Conservation (phyloP, 2,329 filamentous ascomycete genomes). For the Aspergillus terreus region DNA sequence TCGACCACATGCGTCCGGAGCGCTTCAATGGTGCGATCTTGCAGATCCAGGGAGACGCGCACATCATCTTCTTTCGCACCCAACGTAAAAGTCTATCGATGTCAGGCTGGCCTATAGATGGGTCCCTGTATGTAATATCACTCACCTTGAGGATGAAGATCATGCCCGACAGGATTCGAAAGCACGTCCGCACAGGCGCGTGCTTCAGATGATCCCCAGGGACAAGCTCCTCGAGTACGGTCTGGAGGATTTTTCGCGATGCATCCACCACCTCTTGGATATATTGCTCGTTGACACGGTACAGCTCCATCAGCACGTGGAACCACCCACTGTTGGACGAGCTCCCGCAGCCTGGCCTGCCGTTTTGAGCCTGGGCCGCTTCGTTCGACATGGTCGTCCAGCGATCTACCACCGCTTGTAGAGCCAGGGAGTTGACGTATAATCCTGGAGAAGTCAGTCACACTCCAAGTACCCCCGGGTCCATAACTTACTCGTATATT, state of each 20-base stretch:
- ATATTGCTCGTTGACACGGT: constrained; percentile 58
- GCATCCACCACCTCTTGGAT: constrained; percentile 61
- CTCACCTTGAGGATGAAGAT: constrained; percentile 61
- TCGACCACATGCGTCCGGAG: constrained; percentile 61
- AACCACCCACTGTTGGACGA: constrained; percentile 33
- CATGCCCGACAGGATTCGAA: constrained; percentile 61
- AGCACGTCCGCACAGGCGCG: constrained; percentile 61
- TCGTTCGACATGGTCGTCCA: constrained; percentile 67
- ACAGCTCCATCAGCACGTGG: constrained; percentile 42
- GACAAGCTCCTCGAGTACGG: constrained; percentile 57
- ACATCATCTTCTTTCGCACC: constrained; percentile 62
- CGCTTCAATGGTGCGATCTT: constrained; percentile 57
- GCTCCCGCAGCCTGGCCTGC: constrained; percentile 22
- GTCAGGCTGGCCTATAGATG: constrained; percentile 5
- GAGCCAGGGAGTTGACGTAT: constrained; percentile 87
- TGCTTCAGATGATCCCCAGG: constrained; percentile 58
- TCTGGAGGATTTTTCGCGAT: constrained; percentile 57
- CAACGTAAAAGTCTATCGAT: constrained; percentile 54
- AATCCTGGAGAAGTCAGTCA: constrained; percentile 41
- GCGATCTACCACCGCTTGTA: constrained; percentile 92
- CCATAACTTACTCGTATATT: constrained; percentile 69
- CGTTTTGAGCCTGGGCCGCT: constrained; percentile 28
- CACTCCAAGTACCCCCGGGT: neutral
- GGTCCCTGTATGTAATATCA: neutral
- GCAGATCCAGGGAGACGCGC: constrained; percentile 54